phyloP scores from a whole-genome alignment of 345 rosid genomes.

The Isatis tinctoria region DNA sequence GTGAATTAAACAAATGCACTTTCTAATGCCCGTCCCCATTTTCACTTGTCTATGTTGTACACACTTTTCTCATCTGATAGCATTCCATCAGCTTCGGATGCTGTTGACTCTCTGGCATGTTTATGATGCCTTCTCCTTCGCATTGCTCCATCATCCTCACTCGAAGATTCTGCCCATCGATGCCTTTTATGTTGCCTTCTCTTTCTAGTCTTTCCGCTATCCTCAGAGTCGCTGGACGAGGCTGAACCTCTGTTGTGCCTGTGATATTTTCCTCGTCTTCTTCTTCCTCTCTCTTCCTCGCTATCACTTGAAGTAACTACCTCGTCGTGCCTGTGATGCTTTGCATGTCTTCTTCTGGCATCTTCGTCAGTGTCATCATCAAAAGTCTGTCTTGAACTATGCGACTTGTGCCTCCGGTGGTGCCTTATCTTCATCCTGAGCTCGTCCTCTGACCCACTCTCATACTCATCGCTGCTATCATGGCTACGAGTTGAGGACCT shows the following conservation, averaged over 20 bases:
- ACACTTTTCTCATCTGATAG: conserved; percentile 15
- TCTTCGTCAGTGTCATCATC: conserved; percentile 33
- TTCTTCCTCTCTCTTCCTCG: conserved; percentile 34
- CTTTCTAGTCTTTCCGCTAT: conserved; percentile 21
- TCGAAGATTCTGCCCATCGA: conserved; percentile 24
- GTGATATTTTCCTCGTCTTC: conserved; percentile 34
- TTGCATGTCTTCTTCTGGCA: conserved; percentile 29
- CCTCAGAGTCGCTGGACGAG: conserved; percentile 35
- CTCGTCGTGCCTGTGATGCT: conserved; percentile 21
- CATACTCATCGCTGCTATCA: conserved; percentile 40
- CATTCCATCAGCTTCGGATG: conserved; percentile 17
- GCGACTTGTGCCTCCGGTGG: conserved; percentile 41
- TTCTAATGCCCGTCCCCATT: not conserved
- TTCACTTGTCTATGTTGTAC: conserved; percentile 10
- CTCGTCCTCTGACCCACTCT: conserved; percentile 47
- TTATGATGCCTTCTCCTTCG: conserved; percentile 12
- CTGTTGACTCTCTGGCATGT: conserved; percentile 14
- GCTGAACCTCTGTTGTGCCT: conserved; percentile 32
- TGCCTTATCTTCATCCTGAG: conserved; percentile 44
- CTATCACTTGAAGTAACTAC: conserved; percentile 33
- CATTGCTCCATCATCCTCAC: conserved; percentile 22
- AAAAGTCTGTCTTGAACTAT: conserved; percentile 34
- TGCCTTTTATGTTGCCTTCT: conserved; percentile 37
- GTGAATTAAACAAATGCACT: not conserved
- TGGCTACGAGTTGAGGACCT: conserved; percentile 38